phyloP scores from a whole-genome alignment of 2,329 filamentous ascomycete species.

The Amauroascus niger region DNA sequence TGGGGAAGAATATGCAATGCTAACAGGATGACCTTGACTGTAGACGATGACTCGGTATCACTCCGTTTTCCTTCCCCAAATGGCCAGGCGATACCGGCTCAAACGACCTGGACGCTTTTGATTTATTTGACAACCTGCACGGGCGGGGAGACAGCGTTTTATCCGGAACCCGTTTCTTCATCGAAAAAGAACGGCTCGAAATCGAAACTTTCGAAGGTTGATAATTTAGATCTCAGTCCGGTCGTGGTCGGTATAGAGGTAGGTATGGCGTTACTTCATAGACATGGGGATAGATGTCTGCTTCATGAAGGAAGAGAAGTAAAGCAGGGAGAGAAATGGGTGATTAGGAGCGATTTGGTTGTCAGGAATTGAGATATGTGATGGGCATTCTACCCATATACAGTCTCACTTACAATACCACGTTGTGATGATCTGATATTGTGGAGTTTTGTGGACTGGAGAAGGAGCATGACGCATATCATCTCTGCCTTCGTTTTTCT shows the following conservation, averaged over 20 bases:
- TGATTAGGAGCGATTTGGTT: constrained; percentile 69
- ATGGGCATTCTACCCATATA: not conserved
- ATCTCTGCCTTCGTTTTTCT: not conserved
- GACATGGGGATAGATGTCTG: constrained; percentile 81
- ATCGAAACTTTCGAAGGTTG: not conserved
- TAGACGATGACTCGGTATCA: constrained; percentile 79
- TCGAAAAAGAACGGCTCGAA: constrained; percentile 6
- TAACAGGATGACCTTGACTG: not conserved
- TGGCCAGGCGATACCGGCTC: constrained; percentile 41
- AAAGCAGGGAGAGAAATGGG: constrained; percentile 75
- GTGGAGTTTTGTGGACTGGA: too few species aligned
- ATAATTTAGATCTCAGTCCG: constrained; percentile 44
- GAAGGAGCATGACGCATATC: not conserved
- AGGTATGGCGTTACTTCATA: constrained; percentile 79
- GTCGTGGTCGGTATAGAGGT: constrained; percentile 65
- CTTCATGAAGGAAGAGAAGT: constrained; percentile 81
- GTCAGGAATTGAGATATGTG: constrained; percentile 27
- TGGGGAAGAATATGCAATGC: not conserved
- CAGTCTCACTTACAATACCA: too few species aligned
- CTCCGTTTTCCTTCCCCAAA: constrained; percentile 47
- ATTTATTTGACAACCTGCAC: constrained; percentile 77
- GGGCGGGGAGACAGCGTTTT: constrained; percentile 88
- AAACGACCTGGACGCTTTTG: constrained; percentile 84
- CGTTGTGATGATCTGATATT: too few species aligned
- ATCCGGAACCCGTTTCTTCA: constrained; percentile 51